Evolutionary conservation across 306 rosid genomes (phyloP).

Genomic region (Calophaca sinica): DNA sequence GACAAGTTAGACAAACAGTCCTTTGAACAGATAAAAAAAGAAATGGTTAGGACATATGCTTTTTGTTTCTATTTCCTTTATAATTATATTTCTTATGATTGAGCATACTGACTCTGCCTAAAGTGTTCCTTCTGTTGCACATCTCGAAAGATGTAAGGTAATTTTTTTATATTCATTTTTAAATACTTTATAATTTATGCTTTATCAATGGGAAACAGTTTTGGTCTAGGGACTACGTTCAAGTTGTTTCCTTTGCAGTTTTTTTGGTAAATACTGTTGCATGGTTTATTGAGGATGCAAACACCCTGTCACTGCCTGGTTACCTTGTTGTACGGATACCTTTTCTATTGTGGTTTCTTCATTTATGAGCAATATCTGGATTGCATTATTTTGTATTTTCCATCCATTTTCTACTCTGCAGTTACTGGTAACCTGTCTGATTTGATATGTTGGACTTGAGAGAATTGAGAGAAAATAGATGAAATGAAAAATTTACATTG

Average conservation of each 20-base stretch:
- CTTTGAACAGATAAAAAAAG: conserved; percentile 80
- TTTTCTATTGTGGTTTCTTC: conserved; percentile 32
- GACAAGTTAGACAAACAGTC: conserved; percentile 95
- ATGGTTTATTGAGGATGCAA: conserved; percentile 31
- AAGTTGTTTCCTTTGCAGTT: conserved; percentile 7
- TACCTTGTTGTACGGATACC: not conserved
- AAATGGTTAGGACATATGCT: conserved; percentile 71
- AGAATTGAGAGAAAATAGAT: not conserved
- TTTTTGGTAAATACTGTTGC: conserved; percentile 16
- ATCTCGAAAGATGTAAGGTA: conserved; percentile 10
- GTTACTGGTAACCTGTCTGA: not conserved
- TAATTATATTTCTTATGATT: conserved; percentile 27
- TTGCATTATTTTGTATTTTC: conserved; percentile 13
- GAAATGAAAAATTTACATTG: not conserved
- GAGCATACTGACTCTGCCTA: not conserved
- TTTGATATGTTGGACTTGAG: not conserved
- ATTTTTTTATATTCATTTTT: not conserved
- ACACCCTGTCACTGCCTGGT: not conserved
- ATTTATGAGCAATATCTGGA: conserved; percentile 7
- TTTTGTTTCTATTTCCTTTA: conserved; percentile 27
- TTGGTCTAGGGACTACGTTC: not conserved
- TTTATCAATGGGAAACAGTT: conserved; percentile 34
- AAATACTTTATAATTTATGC: not conserved
- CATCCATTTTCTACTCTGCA: not conserved
- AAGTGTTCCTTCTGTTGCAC: conserved; percentile 22